Evolutionary conservation across 306 rosid species (phyloP).

Genomic region (Trichosanthes cucumerina): DNA sequence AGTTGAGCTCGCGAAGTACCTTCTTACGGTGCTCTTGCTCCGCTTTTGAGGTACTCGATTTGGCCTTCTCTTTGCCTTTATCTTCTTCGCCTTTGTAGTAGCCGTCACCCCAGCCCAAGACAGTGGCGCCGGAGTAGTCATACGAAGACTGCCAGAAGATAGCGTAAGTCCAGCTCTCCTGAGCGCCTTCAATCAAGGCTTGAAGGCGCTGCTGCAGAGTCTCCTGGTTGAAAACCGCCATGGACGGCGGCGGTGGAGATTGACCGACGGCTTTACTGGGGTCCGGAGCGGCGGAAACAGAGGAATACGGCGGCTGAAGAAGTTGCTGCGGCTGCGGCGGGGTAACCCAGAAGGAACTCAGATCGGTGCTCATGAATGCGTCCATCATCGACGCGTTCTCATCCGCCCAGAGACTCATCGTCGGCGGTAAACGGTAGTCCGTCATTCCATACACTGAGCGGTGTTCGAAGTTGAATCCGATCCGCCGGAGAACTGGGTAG

Average conservation of each 20-base stretch:
- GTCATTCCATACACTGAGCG: constrained; percentile 31
- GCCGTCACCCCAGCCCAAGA: constrained; percentile 92
- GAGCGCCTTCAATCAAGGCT: constrained; percentile 60
- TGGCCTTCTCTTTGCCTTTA: constrained; percentile 30
- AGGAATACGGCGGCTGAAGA: constrained; percentile 18
- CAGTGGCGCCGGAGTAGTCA: constrained; percentile 39
- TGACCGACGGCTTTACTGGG: constrained; percentile 16
- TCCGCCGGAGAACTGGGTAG: background rate
- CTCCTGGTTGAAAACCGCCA: constrained; percentile 52
- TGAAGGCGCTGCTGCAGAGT: constrained; percentile 85
- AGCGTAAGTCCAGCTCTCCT: constrained; percentile 80
- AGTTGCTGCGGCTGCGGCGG: constrained; percentile 15
- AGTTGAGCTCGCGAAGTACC: constrained; percentile 75
- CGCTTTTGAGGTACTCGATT: constrained; percentile 22
- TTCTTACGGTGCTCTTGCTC: constrained; percentile 82
- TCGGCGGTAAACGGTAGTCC: constrained; percentile 29
- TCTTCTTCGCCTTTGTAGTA: constrained; percentile 85
- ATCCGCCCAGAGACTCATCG: constrained; percentile 79
- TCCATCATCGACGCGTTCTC: constrained; percentile 88
- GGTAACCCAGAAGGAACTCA: constrained; percentile 53
- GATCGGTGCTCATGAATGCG: constrained; percentile 73
- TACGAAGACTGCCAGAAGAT: constrained; percentile 91
- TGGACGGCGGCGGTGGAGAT: background rate
- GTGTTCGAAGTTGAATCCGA: background rate
- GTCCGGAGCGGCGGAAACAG: constrained; percentile 31